Base-by-base conservation (phyloP, 2,329 filamentous ascomycete species). In the Dactylellina leptospora region DNA sequence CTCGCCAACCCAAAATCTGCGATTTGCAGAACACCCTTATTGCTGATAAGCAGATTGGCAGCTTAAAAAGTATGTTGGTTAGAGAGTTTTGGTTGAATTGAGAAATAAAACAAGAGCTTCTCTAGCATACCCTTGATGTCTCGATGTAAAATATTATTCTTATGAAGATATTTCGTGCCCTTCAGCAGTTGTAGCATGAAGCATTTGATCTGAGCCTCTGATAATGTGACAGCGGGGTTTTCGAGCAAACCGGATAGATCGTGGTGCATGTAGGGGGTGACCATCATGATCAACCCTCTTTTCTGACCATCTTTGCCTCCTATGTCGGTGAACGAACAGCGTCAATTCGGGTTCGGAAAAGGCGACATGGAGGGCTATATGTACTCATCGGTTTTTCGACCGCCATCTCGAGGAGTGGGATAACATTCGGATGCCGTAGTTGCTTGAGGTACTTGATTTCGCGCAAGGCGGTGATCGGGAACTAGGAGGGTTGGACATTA, bases 381-480 rank as follows among this genome's bases (percentile, higher is more conserved):
- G 33, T 55, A 66, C 58, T 75, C 63, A 58, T 86, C 78, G 84
- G 85, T 63, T 86, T 84, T 80, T 99, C 95, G 33, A 99, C 90
- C 10, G 93, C 92, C 95, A 99, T 99, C 80, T 99, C 95, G 79
- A 95, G 91, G 36, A 99, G 83, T 73, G 86, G 87, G 68, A 99
- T 82, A 55, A 97, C 86, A 78, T 99, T 99, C 64, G 85, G 85
- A 79, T 99, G 95, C 8, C 90, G 93, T n/a, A 99, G 83, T 76
- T 96, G 87, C 82, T 99, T 99, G 69, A 99, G 84, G 38, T 99
- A 86, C 82, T 97, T 97, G 83, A 99, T 97, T 80, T 99, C 95
- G 78, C 95, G 90, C 47, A 99, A 85, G 4, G 95, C 93, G 0
- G 95, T 99, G 74, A 99, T 99, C n/a, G 95, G 95, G 76, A 99